Conservation (phyloP, 1,139 yeast genomes). For the Blastobotrys aristatus region DNA sequence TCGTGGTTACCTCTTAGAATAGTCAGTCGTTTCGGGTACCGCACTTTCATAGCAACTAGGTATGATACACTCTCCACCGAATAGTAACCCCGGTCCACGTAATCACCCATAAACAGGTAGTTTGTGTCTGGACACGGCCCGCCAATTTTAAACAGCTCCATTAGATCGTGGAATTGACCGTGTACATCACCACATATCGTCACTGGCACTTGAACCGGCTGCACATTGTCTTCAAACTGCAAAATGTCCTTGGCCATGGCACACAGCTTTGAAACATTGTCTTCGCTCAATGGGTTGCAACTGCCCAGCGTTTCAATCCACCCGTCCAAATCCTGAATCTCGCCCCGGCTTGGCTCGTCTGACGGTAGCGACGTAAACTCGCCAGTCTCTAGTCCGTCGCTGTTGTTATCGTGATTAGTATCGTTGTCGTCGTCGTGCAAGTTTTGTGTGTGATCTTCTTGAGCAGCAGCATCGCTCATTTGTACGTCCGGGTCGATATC, state of each 20-base stretch:
- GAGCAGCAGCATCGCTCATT: slow-evolving; percentile 32
- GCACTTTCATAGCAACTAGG: slow-evolving; percentile 74
- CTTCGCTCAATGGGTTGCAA: slow-evolving; percentile 82
- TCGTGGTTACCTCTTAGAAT: slow-evolving; percentile 96
- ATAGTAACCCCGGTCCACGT: slow-evolving; percentile 96
- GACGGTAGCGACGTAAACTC: not conserved
- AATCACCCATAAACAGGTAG: slow-evolving; percentile 82
- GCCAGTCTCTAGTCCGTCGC: not conserved
- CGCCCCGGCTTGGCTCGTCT: not conserved
- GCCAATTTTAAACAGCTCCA: slow-evolving; percentile 81
- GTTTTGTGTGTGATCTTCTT: not conserved
- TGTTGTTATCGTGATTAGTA: slow-evolving; percentile 10
- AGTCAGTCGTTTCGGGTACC: slow-evolving; percentile 92
- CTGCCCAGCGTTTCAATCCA: slow-evolving; percentile 58
- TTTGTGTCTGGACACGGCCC: slow-evolving; percentile 84
- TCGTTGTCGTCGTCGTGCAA: slow-evolving; percentile 9
- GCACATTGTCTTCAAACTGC: slow-evolving; percentile 89
- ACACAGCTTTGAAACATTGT: slow-evolving; percentile 76
- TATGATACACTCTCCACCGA: slow-evolving; percentile 84
- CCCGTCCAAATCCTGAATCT: slow-evolving; percentile 45
- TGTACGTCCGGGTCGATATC: slow-evolving; percentile 39
- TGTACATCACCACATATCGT: slow-evolving; percentile 99
- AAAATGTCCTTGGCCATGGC: slow-evolving; percentile 83
- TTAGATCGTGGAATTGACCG: slow-evolving; percentile 91
- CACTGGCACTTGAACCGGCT: slow-evolving; percentile 91